These are phyloP conservation scores for Yarrowia sp. DNA, from an alignment of 805 yeast species.

Conservation along the genomic window DNA sequence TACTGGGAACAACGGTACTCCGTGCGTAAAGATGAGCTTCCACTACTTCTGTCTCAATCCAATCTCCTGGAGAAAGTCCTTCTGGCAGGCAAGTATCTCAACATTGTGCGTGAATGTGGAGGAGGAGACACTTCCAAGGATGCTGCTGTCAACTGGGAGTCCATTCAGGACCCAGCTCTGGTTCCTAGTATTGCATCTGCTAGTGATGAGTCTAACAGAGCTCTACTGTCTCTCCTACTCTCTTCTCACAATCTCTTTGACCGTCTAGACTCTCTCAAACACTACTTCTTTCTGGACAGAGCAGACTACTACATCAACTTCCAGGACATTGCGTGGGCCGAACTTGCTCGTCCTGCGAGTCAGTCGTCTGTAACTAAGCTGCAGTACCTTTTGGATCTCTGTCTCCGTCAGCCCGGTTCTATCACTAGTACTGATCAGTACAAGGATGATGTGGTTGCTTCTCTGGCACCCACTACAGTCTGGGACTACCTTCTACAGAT, in stretches of 20 bases:
- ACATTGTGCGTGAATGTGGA: constrained; percentile 71
- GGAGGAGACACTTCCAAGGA: constrained; percentile 51
- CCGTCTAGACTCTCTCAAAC: constrained; percentile 60
- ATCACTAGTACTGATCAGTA: constrained; percentile 51
- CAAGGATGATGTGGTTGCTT: constrained; percentile 50
- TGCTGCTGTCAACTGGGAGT: constrained; percentile 48
- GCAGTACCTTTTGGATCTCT: constrained; percentile 52
- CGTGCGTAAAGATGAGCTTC: constrained; percentile 74
- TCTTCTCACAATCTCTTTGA: constrained; percentile 63
- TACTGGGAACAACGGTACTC: constrained; percentile 65
- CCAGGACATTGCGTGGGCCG: constrained; percentile 58
- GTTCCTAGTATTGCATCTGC: constrained; percentile 64
- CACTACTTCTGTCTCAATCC: constrained; percentile 64
- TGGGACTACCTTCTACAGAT: constrained; percentile 51
- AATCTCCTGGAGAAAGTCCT: constrained; percentile 69
- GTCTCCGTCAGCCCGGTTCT: constrained; percentile 52
- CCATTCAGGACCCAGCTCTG: constrained; percentile 56
- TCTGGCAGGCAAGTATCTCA: constrained; percentile 83
- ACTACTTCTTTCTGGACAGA: constrained; percentile 63
- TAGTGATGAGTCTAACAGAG: constrained; percentile 69
- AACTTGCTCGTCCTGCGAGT: constrained; percentile 55
- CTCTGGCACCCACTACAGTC: constrained; percentile 48
- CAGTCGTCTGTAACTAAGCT: constrained; percentile 48
- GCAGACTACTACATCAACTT: constrained; percentile 62
- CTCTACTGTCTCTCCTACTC: constrained; percentile 63